A percentile compares a stretch with the other conserved stretches of the same genome.
These are phyloP conservation scores for Monosporascus sp. DNA, from an alignment of 2,329 filamentous ascomycete species.

Conservation along the genomic window DNA sequence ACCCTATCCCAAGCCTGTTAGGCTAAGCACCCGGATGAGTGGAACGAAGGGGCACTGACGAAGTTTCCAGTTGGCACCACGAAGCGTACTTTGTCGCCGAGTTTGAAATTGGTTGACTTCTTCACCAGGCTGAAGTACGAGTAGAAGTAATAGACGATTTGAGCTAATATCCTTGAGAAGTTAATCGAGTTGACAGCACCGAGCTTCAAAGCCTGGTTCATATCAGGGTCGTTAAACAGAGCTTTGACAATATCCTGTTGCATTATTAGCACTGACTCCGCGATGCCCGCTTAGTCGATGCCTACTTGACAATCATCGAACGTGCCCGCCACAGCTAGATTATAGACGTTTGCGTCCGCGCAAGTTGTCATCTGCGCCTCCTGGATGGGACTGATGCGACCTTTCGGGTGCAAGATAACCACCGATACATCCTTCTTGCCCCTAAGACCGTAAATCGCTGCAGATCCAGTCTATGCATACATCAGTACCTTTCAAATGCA, in stretches of 20 bases:
- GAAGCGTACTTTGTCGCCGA: constrained; percentile 70
- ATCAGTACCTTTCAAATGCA: too few relatives aligned
- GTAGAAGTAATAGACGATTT: constrained; percentile 96
- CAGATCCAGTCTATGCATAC: constrained; percentile 63
- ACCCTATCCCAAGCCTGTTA: constrained; percentile 28
- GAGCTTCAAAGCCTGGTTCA: constrained; percentile 77
- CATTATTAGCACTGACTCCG: too few relatives aligned
- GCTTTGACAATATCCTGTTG: constrained; percentile 84
- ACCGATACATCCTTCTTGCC: constrained; percentile 97
- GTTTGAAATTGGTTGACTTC: constrained; percentile 53
- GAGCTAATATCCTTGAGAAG: constrained; percentile 88
- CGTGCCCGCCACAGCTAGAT: constrained; percentile 80
- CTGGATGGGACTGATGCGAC: constrained; percentile 85
- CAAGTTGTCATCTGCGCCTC: constrained; percentile 97
- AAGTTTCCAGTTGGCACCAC: constrained; percentile 96
- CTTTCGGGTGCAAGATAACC: constrained; percentile 90
- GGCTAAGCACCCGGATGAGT: constrained; percentile 28
- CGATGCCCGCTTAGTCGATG: too few relatives aligned
- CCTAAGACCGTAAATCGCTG: constrained; percentile 89
- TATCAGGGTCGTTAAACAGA: constrained; percentile 78
- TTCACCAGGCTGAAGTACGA: constrained; percentile 79
- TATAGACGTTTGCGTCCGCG: constrained; percentile 86
- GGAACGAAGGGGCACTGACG: too few relatives aligned
- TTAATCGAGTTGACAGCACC: constrained; percentile 97
- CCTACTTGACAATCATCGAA: constrained; percentile 77